A percentile compares a stretch with the other conserved stretches of the same genome.
Evolutionary conservation across 139 green algal genomes (phyloP).

Genomic region (Chlorella sp.): DNA sequence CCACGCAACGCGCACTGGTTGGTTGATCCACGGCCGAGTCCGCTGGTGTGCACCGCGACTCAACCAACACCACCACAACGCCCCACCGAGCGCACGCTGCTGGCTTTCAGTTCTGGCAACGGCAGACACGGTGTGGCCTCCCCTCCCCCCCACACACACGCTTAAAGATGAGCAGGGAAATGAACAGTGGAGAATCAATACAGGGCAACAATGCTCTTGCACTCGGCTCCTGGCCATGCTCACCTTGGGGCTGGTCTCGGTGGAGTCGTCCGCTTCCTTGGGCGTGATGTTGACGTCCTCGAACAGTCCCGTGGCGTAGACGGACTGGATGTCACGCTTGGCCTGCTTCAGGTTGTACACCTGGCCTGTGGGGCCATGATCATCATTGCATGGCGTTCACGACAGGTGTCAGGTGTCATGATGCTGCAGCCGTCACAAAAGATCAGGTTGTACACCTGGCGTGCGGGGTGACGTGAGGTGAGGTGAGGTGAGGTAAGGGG

Average conservation of each 20-base stretch:
- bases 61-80: too few relatives aligned
- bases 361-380: conserved; percentile 13
- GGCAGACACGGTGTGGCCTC: too few relatives aligned
- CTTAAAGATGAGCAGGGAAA: too few relatives aligned
- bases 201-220: too few relatives aligned
- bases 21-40: too few relatives aligned
- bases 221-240: background rate
- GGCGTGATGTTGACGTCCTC: conserved; percentile 91
- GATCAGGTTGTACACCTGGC: background rate
- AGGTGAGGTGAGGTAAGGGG: background rate
- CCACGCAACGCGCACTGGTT: too few relatives aligned
- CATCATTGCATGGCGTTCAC: background rate
- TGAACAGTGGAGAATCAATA: too few relatives aligned
- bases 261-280: conserved; percentile 67
- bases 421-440: background rate
- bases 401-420: background rate
- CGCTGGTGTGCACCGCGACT: too few relatives aligned
- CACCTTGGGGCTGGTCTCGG: conserved; percentile 47
- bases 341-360: conserved; percentile 76
- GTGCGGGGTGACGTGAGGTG: background rate
- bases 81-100: too few relatives aligned
- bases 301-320: conserved; percentile 90
- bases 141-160: too few relatives aligned
- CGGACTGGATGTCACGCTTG: conserved; percentile 77
- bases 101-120: too few relatives aligned